Base-by-base conservation (phyloP, 2,329 filamentous ascomycete genomes). In the Leptographium galeiforme region DNA sequence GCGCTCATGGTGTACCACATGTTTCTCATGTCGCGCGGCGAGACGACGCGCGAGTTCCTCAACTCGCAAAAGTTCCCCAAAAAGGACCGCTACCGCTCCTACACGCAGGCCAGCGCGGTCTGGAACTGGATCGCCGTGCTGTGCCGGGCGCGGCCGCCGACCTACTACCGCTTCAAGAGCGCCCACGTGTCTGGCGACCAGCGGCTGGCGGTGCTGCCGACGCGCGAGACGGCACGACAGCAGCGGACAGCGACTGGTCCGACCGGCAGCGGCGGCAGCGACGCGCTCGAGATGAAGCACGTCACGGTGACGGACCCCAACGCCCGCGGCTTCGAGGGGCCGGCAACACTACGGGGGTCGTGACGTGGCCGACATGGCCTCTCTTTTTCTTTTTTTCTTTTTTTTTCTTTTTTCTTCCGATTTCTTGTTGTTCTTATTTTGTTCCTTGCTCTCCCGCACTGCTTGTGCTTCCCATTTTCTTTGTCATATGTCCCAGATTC, bases 61-160 rank as follows among this genome's bases (percentile, higher is more conserved):
- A 95, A 95, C 69, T 90, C 87, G 6, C 89, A 95, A 69, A 97
- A 97, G 68, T 97, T 98, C 66, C 73, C 85, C 58, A 94, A 93
- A 70, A 85, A 85, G 61, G 91, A 98, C 66, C 82, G 93, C 13
- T 94, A 95, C 68, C 77, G 90, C 45, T 89, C 93, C 1, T 98
- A 95, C 62, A 90, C 82, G 2, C 89, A 94, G 63, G 84, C 82
- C 39, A 85, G 73, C 59, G 72, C 85, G 48, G 67, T 85, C 62
- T 84, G 77, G 62, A 98, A 98, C 67, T 89, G 87, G 78, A 68
- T 87, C 40, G 78, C 83, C 8, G 89, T 96, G 13, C 73, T 97
- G 50, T 84, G 83, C 60, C 82, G 91, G 49, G 90, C 93, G 13
- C 79, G 90, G 19, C 83, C 89, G 19, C 90, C 91, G 8, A 91